Evolutionary conservation across 2,329 filamentous ascomycete species (phyloP).

Genomic region (Phoma sp.): DNA sequence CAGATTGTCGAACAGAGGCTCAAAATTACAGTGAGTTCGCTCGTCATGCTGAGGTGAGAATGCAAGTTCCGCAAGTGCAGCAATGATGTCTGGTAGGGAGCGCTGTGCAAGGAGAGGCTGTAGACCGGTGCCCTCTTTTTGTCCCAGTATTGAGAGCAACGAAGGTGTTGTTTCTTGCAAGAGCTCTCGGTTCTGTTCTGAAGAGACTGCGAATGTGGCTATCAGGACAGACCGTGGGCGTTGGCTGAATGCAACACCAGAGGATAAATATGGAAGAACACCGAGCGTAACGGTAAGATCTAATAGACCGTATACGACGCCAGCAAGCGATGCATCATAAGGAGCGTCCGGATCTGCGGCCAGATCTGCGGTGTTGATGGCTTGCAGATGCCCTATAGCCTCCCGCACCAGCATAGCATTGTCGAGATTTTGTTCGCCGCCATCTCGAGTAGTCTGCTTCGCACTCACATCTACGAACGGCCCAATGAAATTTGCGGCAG

Average conservation of each 20-base stretch:
- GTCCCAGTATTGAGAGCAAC: constrained; percentile 34
- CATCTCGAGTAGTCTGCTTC: constrained; percentile 11
- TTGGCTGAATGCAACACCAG: constrained; percentile 40
- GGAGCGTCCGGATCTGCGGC: constrained; percentile 39
- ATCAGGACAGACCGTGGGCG: constrained; percentile 44
- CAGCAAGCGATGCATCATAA: constrained; percentile 47
- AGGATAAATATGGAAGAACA: constrained; percentile 44
- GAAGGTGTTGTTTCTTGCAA: constrained; percentile 23
- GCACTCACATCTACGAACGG: constrained; percentile 34
- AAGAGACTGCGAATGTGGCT: constrained; percentile 17
- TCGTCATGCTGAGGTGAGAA: constrained; percentile 34
- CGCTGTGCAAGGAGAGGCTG: constrained; percentile 47
- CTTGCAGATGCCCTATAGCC: constrained; percentile 39
- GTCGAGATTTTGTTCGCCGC: constrained; percentile 10
- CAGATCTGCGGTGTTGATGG: constrained; percentile 44
- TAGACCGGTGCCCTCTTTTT: constrained; percentile 36
- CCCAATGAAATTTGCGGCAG: constrained; percentile 40
- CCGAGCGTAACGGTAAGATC: constrained; percentile 43
- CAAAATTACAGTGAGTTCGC: constrained; percentile 19
- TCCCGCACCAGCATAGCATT: constrained; percentile 30
- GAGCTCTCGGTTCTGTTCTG: constrained; percentile 14
- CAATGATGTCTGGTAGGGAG: constrained; percentile 43
- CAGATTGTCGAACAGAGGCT: constrained; percentile 23
- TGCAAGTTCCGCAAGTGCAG: constrained; percentile 43
- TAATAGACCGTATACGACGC: constrained; percentile 47